Conservation (phyloP, 2,329 filamentous ascomycete species). For the Fusarium sp. region DNA sequence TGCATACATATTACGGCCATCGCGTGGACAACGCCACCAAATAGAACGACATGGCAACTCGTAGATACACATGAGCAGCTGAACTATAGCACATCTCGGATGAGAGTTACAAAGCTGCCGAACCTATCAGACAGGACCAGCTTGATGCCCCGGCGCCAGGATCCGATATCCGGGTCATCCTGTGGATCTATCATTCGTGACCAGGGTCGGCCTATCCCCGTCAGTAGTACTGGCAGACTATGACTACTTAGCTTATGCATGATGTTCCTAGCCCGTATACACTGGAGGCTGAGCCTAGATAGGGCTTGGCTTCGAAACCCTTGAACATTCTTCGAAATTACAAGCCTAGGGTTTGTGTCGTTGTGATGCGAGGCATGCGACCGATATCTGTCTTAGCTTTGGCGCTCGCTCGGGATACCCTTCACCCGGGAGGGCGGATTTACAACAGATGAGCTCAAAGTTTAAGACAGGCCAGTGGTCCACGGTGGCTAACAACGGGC, state of each 20-base stretch:
- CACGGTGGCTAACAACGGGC: slow-evolving; percentile 11
- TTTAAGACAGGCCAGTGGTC: slow-evolving; percentile 1
- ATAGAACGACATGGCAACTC: slow-evolving; percentile 19
- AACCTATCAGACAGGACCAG: slow-evolving; percentile 8
- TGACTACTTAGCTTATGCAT: slow-evolving; percentile 20
- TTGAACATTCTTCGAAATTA: slow-evolving; percentile 1
- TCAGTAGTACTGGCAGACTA: slow-evolving; percentile 15
- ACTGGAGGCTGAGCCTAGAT: slow-evolving; percentile 10
- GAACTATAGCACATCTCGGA: slow-evolving; percentile 18
- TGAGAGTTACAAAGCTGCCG: slow-evolving; percentile 15
- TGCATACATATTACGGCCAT: slow-evolving; percentile 8
- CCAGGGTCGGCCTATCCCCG: slow-evolving; percentile 15
- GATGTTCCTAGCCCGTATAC: slow-evolving; percentile 15
- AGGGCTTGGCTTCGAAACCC: slow-evolving; percentile 6
- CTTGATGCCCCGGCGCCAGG: neutral
- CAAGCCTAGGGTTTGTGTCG: slow-evolving; percentile 1
- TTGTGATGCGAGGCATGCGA: slow-evolving; percentile 1
- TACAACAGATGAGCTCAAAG: slow-evolving; percentile 8
- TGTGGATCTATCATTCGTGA: slow-evolving; percentile 19
- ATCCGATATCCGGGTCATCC: slow-evolving; percentile 9
- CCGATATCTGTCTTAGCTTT: slow-evolving; percentile 16
- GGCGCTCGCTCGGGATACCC: slow-evolving; percentile 7
- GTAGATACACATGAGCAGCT: slow-evolving; percentile 21
- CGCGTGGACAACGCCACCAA: slow-evolving; percentile 22
- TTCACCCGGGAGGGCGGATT: slow-evolving; percentile 23